phyloP scores from a whole-genome alignment of 176 grass and related monocot genomes.

The Avena eriantha region DNA sequence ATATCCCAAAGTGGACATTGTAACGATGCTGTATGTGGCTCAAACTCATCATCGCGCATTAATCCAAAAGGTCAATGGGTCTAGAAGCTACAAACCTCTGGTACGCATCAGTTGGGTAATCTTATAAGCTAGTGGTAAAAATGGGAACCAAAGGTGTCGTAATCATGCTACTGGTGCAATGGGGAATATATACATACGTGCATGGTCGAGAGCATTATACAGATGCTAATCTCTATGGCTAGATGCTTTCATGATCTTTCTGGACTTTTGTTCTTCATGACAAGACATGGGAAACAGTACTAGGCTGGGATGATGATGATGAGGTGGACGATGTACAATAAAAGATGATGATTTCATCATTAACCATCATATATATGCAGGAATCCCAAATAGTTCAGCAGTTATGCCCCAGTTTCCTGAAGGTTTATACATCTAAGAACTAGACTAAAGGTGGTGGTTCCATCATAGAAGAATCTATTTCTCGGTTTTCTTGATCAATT shows the following conservation, averaged over 20 bases:
- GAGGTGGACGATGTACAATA: constrained; percentile 10
- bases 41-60: background rate
- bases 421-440: too few relatives aligned
- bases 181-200: constrained; percentile 12
- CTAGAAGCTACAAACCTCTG: background rate
- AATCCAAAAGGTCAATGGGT: background rate
- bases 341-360: constrained; percentile 19
- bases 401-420: too few relatives aligned
- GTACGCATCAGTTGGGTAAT: background rate
- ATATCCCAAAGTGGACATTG: background rate
- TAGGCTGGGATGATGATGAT: constrained; percentile 2
- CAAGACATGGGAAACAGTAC: background rate
- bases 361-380: background rate
- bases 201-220: background rate
- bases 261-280: constrained; percentile 19
- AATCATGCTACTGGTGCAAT: constrained; percentile 29
- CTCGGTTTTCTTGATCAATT: too few relatives aligned
- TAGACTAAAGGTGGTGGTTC: too few relatives aligned
- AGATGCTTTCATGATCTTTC: background rate
- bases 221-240: background rate
- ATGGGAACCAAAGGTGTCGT: constrained; percentile 17
- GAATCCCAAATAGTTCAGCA: background rate
- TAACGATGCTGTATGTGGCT: background rate
- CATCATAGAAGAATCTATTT: too few relatives aligned
- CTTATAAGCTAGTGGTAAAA: background rate